Percentiles rank a stretch among this genome's conserved stretches.
These are phyloP conservation scores for Huntiella bhutanensis DNA, from an alignment of 2,329 filamentous ascomycete genomes.

Conservation along the genomic window DNA sequence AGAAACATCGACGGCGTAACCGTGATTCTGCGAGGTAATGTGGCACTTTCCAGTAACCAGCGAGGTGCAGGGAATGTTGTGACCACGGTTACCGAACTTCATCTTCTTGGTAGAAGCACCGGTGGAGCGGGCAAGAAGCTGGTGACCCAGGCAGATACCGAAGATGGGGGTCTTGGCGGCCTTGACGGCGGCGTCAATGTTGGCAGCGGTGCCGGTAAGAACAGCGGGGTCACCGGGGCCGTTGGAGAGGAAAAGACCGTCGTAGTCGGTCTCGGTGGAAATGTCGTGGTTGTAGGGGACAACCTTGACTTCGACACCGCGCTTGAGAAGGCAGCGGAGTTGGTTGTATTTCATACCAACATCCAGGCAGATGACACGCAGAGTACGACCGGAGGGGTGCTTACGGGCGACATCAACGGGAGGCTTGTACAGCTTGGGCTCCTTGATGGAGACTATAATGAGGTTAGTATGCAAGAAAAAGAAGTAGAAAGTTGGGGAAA, in stretches of 20 bases:
- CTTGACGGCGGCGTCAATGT: slow-evolving; percentile 57
- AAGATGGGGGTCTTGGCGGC: slow-evolving; percentile 76
- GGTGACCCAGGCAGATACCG: slow-evolving; percentile 90
- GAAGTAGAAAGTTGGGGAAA: slow-evolving; percentile 14
- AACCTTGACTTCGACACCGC: slow-evolving; percentile 84
- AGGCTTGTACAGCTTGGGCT: slow-evolving; percentile 71
- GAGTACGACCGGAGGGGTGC: slow-evolving; percentile 70
- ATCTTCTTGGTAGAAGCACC: slow-evolving; percentile 81
- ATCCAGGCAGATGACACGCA: slow-evolving; percentile 83
- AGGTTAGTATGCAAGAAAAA: slow-evolving; percentile 13
- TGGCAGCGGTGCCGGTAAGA: slow-evolving; percentile 59
- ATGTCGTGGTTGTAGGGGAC: slow-evolving; percentile 96
- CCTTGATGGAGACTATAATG: slow-evolving; percentile 64
- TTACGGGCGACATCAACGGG: slow-evolving; percentile 51
- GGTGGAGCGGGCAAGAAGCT: slow-evolving; percentile 73
- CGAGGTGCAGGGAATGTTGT: slow-evolving; percentile 96
- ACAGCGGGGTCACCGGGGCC: slow-evolving; percentile 88
- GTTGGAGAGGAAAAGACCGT: slow-evolving; percentile 95
- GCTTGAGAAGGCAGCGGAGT: slow-evolving; percentile 73
- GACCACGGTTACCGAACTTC: slow-evolving; percentile 97
- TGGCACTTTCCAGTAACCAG: slow-evolving; percentile 91
- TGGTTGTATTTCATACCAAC: slow-evolving; percentile 99
- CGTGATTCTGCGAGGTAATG: slow-evolving; percentile 98
- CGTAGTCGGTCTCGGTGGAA: slow-evolving; percentile 60
- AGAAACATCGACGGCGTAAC: slow-evolving; percentile 72